phyloP scores from a whole-genome alignment of 2,329 filamentous ascomycete genomes.

The Coleophoma crateriformis region DNA sequence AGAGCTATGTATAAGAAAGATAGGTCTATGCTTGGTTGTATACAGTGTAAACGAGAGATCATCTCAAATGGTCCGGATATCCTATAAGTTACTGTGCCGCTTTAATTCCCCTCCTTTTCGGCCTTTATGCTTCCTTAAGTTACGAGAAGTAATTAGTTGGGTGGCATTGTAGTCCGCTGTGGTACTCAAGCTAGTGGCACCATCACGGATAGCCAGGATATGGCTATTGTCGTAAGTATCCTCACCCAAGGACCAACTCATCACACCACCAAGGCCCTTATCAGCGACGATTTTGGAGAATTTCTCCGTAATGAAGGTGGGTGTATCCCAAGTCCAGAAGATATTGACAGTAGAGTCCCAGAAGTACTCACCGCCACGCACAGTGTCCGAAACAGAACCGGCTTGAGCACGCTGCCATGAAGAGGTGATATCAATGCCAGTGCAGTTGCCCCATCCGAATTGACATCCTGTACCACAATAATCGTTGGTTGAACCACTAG shows the following conservation, averaged over 20 bases:
- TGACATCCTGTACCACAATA: background rate
- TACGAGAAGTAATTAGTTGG: too few species aligned
- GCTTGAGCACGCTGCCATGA: background rate
- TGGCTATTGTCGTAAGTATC: constrained; percentile 42
- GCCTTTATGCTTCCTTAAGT: too few species aligned
- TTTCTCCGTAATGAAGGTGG: constrained; percentile 52
- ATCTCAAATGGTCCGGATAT: too few species aligned
- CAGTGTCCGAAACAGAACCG: background rate
- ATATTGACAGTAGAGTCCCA: constrained; percentile 50
- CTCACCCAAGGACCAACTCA: constrained; percentile 69
- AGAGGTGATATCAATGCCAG: background rate
- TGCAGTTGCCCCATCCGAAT: background rate
- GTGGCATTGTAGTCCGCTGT: too few species aligned
- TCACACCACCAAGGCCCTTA: constrained; percentile 58
- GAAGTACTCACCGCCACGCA: constrained; percentile 58
- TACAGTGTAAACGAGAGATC: too few species aligned
- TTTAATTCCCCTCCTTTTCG: too few species aligned
- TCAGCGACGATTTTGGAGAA: constrained; percentile 50
- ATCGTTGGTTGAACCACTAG: background rate
- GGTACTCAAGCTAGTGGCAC: background rate
- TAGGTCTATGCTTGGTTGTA: too few species aligned
- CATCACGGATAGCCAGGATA: constrained; percentile 31
- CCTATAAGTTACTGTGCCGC: too few species aligned
- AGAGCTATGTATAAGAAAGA: too few species aligned
- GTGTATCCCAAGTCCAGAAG: constrained; percentile 72